These are phyloP conservation scores for Hypoxylon intermedium DNA, from an alignment of 495 filamentous ascomycete genomes.

Conservation along the genomic window DNA sequence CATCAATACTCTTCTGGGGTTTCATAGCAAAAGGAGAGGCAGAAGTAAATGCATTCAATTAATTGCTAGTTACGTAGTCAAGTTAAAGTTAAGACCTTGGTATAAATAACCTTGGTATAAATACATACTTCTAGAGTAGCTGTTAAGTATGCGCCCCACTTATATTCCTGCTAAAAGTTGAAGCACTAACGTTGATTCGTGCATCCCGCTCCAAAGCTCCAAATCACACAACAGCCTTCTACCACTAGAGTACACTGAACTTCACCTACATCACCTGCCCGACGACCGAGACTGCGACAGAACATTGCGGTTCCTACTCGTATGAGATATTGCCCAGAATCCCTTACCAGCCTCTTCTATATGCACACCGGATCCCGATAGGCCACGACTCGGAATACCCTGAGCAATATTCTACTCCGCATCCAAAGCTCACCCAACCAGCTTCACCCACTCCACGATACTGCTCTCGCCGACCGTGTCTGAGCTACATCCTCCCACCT, in stretches of 20 bases:
- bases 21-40: too few species aligned
- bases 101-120: too few species aligned
- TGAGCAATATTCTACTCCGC: constrained; percentile 19
- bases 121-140: too few species aligned
- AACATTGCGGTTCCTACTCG: not conserved
- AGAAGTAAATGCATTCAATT: too few species aligned
- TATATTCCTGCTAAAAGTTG: constrained; percentile 19
- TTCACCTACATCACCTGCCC: constrained; percentile 2
- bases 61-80: too few species aligned
- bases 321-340: not conserved
- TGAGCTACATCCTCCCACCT: not conserved
- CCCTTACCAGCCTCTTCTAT: not conserved
- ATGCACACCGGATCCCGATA: constrained; percentile 1
- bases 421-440: constrained; percentile 14
- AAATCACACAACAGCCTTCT: constrained; percentile 17
- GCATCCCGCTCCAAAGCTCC: constrained; percentile 17
- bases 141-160: constrained; percentile 24
- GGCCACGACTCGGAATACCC: not conserved
- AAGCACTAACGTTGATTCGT: constrained; percentile 34
- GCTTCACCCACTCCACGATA: constrained; percentile 1
- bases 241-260: not conserved
- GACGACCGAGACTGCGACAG: not conserved
- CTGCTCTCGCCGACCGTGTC: not conserved
- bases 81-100: too few species aligned
- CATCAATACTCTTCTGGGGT: too few species aligned